phyloP scores from a whole-genome alignment of 495 filamentous ascomycete genomes.

The Annulohypoxylon bovei region DNA sequence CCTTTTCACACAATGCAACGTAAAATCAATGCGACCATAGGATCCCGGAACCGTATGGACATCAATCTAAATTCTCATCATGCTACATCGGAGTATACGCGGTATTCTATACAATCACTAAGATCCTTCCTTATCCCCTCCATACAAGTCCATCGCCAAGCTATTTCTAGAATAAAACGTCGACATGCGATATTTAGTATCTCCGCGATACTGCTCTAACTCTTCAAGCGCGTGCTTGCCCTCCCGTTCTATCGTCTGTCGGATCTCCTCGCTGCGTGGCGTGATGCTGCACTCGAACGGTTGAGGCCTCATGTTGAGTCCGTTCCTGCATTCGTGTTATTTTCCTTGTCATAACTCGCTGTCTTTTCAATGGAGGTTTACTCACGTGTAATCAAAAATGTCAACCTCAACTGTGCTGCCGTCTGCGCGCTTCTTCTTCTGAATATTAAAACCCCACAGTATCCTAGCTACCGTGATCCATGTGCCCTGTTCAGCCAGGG shows the following conservation, averaged over 20 bases:
- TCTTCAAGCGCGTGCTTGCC: conserved; percentile 63
- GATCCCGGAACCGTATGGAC: no score
- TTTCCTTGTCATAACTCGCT: neutral
- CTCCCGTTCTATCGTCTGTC: conserved; percentile 63
- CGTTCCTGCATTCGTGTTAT: conserved; percentile 54
- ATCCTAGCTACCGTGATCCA: conserved; percentile 65
- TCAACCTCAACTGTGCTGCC: conserved; percentile 64
- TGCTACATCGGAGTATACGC: no score
- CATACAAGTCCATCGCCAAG: conserved; percentile 42
- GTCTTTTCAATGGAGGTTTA: neutral
- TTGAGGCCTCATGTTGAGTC: conserved; percentile 65
- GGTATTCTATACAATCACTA: neutral
- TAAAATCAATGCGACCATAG: no score
- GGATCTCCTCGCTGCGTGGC: conserved; percentile 60
- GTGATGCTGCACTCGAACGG: conserved; percentile 62
- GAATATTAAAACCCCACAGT: conserved; percentile 65
- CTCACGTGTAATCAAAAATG: conserved; percentile 57
- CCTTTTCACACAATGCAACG: no score
- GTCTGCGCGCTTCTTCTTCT: conserved; percentile 57
- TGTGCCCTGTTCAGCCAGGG: conserved; percentile 66
- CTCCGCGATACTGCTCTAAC: conserved; percentile 65
- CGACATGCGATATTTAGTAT: conserved; percentile 66
- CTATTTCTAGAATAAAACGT: conserved; percentile 55
- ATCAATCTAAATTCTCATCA: no score
- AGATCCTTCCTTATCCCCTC: conserved; percentile 26